A percentile compares a stretch with the other conserved stretches of the same genome.
Evolutionary conservation across 257 asterid genomes (phyloP).

Genomic region (Nemophila menziesii): DNA sequence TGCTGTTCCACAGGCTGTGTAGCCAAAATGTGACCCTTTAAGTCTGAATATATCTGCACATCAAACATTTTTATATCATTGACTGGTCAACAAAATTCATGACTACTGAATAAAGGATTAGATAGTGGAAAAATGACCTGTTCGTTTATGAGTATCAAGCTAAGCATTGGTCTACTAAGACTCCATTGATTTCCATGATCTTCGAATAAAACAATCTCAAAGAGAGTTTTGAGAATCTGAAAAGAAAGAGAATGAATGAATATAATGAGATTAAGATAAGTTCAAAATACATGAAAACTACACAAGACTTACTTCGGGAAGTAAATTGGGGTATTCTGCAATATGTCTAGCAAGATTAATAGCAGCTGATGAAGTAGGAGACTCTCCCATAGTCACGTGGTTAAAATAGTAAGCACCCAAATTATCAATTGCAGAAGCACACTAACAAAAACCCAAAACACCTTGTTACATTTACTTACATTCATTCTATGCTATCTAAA

Average conservation of each 20-base stretch:
- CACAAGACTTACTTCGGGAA: conserved; percentile 59
- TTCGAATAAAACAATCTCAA: conserved; percentile 91
- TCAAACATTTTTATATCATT: not conserved
- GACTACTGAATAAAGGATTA: not conserved
- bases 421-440: conserved; percentile 85
- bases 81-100: conserved; percentile 1
- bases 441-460: conserved; percentile 32
- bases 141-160: conserved; percentile 82
- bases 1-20: conserved; percentile 88
- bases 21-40: conserved; percentile 82
- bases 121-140: conserved; percentile 43
- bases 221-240: conserved; percentile 78
- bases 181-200: conserved; percentile 97
- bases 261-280: not conserved
- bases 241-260: not conserved
- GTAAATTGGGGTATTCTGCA: conserved; percentile 70
- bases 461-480: not conserved
- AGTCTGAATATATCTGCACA: conserved; percentile 75
- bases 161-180: conserved; percentile 91
- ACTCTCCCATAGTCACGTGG: conserved; percentile 69
- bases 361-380: conserved; percentile 63
- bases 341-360: conserved; percentile 71
- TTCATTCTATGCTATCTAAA: not conserved
- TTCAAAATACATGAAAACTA: not conserved
- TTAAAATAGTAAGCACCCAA: conserved; percentile 82